These are phyloP conservation scores for Endogone sp. DNA, from an alignment of 192 early-diverging fungal species.

Conservation along the genomic window DNA sequence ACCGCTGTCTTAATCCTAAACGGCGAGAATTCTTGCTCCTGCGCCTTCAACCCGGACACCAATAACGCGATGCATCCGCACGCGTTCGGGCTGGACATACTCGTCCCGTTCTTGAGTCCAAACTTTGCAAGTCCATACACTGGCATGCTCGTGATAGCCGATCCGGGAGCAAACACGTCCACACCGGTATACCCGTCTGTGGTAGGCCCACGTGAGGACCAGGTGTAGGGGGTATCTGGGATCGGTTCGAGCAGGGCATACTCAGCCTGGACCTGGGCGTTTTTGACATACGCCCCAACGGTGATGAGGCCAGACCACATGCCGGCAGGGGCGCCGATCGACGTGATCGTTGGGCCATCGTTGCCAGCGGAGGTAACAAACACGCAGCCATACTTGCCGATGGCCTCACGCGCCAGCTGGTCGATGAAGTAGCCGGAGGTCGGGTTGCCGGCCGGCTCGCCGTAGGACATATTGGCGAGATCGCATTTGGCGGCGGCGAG, in stretches of 20 bases:
- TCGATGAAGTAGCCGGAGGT: slow-evolving; percentile 80
- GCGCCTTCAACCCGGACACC: slow-evolving; percentile 81
- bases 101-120: slow-evolving; percentile 89
- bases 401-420: slow-evolving; percentile 74
- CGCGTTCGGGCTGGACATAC: slow-evolving; percentile 88
- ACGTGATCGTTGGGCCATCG: slow-evolving; percentile 84
- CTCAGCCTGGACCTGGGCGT: slow-evolving; percentile 81
- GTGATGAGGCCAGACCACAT: slow-evolving; percentile 72
- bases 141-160: slow-evolving; percentile 88
- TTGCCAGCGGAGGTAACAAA: slow-evolving; percentile 92
- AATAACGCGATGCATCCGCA: slow-evolving; percentile 85
- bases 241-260: slow-evolving; percentile 80
- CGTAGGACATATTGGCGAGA: slow-evolving; percentile 86
- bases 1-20: slow-evolving; percentile 83
- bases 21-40: slow-evolving; percentile 64
- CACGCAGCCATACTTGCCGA: slow-evolving; percentile 78
- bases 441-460: slow-evolving; percentile 71
- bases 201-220: slow-evolving; percentile 86
- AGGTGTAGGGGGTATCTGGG: slow-evolving; percentile 79
- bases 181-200: slow-evolving; percentile 82
- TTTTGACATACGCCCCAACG: slow-evolving; percentile 88
- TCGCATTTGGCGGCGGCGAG: slow-evolving; percentile 63
- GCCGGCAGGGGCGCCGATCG: slow-evolving; percentile 82
- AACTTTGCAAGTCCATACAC: slow-evolving; percentile 67
- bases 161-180: slow-evolving; percentile 83